These are phyloP conservation scores for Suillus fuscotomentosus DNA, from an alignment of 768 basidiomycete genomes.

Conservation along the genomic window DNA sequence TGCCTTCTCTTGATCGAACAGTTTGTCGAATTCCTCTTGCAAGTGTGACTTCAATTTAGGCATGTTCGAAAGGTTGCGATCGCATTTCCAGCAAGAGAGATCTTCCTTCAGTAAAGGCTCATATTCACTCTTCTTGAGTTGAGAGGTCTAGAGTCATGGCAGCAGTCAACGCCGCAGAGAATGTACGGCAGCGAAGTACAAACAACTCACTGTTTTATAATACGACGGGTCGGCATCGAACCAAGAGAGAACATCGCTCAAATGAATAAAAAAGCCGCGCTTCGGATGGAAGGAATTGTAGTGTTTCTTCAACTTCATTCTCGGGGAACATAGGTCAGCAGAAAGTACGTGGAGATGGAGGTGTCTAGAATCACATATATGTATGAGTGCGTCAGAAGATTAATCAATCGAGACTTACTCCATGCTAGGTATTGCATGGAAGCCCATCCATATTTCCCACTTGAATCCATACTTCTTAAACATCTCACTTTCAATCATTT, in stretches of 20 bases:
- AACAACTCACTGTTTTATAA: slow-evolving; percentile 45
- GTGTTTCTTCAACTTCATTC: slow-evolving; percentile 85
- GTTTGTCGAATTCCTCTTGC: slow-evolving; percentile 66
- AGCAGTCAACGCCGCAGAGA: slow-evolving; percentile 4
- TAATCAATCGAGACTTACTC: slow-evolving; percentile 48
- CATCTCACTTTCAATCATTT: slow-evolving; percentile 81
- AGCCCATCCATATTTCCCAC: slow-evolving; percentile 79
- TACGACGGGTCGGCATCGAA: slow-evolving; percentile 64
- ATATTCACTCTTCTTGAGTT: slow-evolving; percentile 50
- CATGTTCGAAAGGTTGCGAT: slow-evolving; percentile 61
- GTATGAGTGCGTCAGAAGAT: not conserved
- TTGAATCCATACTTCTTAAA: slow-evolving; percentile 64
- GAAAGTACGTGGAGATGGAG: slow-evolving; percentile 86
- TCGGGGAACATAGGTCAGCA: slow-evolving; percentile 65
- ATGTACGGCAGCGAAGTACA: not conserved
- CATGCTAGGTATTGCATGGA: slow-evolving; percentile 87
- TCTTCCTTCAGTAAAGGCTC: slow-evolving; percentile 66
- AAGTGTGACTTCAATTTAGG: slow-evolving; percentile 75
- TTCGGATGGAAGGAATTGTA: slow-evolving; percentile 90
- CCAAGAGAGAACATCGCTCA: slow-evolving; percentile 80
- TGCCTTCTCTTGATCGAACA: slow-evolving; percentile 40
- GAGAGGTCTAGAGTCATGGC: slow-evolving; percentile 44
- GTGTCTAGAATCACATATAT: slow-evolving; percentile 48
- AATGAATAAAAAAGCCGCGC: slow-evolving; percentile 77
- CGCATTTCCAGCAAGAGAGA: slow-evolving; percentile 72